Evolutionary conservation across 2,329 filamentous ascomycete species (phyloP), one percentile per base, ranked within the genome.

Genomic region (Graphilbum sp.): DNA sequence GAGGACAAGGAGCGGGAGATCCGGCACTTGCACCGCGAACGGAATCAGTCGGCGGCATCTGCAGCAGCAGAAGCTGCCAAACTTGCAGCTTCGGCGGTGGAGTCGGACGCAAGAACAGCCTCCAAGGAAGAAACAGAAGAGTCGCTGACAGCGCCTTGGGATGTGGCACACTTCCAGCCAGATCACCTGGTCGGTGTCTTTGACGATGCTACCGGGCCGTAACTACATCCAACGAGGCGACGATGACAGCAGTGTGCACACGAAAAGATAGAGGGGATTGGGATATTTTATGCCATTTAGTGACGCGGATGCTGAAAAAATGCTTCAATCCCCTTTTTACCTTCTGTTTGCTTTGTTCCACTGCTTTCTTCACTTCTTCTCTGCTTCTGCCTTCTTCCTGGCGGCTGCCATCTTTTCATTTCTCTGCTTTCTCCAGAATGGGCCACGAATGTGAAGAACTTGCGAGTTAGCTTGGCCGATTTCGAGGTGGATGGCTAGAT

Each of bases 1-100:
- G 47, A 49, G 0, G 60, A 61, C 40, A 35, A 37, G 1, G 51
- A 54, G 34, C 42, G 33, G 18, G 42, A 41, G 24, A 42, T 45
- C 23, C 41, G 43, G 18, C 42, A 40, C 29, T 15, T 29, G 29
- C 40, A 44, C 35, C 39, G 35, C 6, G 36, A 32, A 21, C 29
- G 37, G 13, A 45, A 46, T 37, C 40, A 31, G 20, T 38, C 41
- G 4, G 38, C 38, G 2, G 38, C 38, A 2, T 33, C 38, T 2
- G 35, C 41, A 1, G 41, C 41, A 3, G 41, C 41, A 2, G 37
- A 29, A 8, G 18, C 33, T 2, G 37, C 40, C 9, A 31, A 19
- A 18, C 4, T 15, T 32, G 34, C 38, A 15, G 43, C 40, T 2
- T 40, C 39, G 17, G 17, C 33, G n/a, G 35, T 21, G 1, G 37